phyloP scores from a whole-genome alignment of 2,329 filamentous ascomycete species.

The Hypoxylon sp. region DNA sequence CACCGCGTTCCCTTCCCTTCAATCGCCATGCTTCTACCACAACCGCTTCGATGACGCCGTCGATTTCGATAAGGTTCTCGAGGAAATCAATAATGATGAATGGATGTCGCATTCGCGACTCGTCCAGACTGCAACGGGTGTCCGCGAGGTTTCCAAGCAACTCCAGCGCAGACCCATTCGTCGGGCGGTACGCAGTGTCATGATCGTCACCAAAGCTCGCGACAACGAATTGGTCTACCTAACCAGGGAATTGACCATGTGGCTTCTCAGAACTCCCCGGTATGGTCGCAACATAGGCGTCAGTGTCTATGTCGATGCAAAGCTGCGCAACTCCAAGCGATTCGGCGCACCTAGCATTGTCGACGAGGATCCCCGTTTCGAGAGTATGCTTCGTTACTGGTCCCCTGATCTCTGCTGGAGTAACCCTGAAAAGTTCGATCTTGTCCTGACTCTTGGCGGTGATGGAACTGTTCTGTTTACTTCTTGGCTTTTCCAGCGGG shows the following conservation, averaged over 20 bases:
- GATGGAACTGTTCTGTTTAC: constrained; percentile 91
- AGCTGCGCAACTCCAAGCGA: constrained; percentile 86
- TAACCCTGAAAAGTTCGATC: constrained; percentile 92
- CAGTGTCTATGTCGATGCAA: constrained; percentile 98
- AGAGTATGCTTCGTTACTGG: constrained; percentile 93
- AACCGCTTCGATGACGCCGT: constrained; percentile 96
- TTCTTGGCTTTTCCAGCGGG: constrained; percentile 90
- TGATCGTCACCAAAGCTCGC: constrained; percentile 98
- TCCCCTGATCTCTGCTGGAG: constrained; percentile 95
- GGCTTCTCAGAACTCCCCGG: constrained; percentile 88
- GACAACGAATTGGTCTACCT: constrained; percentile 93
- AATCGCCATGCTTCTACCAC: constrained; percentile 98
- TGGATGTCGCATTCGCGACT: constrained; percentile 93
- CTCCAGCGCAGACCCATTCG: constrained; percentile 92
- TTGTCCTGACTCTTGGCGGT: constrained; percentile 88
- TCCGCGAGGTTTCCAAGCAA: constrained; percentile 95
- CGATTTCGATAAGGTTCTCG: constrained; percentile 92
- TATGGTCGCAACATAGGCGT: constrained; percentile 92
- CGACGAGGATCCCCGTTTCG: constrained; percentile 79
- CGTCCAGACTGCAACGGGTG: constrained; percentile 93
- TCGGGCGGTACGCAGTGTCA: constrained; percentile 90
- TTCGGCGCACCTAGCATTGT: constrained; percentile 82
- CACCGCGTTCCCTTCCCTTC: constrained; percentile 74
- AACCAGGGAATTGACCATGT: constrained; percentile 87
- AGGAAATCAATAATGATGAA: constrained; percentile 91